A percentile compares a stretch with the other conserved stretches of the same genome.
Evolutionary conservation across 805 yeast species (phyloP).

Genomic region (Hanseniaspora vineae): DNA sequence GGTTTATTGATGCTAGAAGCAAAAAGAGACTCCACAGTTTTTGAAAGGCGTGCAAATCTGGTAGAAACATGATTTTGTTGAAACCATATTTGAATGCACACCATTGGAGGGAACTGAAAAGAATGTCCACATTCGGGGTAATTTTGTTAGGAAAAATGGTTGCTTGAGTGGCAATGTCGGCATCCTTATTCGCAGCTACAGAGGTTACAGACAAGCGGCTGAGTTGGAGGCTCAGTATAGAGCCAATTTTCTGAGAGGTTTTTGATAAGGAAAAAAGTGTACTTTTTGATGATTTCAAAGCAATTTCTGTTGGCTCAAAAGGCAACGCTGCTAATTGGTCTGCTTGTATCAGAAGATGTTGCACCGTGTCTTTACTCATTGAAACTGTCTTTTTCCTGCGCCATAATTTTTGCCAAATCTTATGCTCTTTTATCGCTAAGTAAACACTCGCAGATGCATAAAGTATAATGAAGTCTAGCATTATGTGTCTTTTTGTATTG

Average conservation of each 20-base stretch:
- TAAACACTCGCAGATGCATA: neutral
- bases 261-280: no score
- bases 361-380: no score
- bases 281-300: no score
- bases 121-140: neutral
- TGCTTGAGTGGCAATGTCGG: neutral
- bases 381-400: neutral
- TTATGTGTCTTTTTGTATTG: neutral
- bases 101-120: neutral
- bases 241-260: no score
- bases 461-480: neutral
- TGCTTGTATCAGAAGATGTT: no score
- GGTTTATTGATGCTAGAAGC: neutral
- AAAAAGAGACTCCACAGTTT: neutral
- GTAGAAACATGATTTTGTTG: neutral
- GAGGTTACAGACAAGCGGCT: no score
- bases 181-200: no score
- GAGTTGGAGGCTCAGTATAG: no score
- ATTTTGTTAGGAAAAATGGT: neutral
- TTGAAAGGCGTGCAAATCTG: neutral
- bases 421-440: neutral
- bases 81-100: neutral
- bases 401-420: neutral
- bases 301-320: no score
- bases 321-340: no score